phyloP scores from a whole-genome alignment of 139 green algal genomes.

The Ulvella scutata region DNA sequence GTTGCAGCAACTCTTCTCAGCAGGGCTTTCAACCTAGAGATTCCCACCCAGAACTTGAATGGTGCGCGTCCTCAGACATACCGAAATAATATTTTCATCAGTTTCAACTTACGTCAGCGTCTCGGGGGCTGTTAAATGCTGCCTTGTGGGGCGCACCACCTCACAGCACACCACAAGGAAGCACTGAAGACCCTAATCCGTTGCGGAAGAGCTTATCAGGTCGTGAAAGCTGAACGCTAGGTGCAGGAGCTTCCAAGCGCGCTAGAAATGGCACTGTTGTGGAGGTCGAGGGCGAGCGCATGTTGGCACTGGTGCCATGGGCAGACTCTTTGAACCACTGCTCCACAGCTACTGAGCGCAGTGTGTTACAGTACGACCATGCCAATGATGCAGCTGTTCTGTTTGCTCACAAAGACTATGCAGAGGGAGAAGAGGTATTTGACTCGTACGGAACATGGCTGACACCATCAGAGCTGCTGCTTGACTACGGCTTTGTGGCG shows the following conservation, averaged over 20 bases:
- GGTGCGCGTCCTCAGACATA: background rate
- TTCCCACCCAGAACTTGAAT: constrained; percentile 7
- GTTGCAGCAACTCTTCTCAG: constrained; percentile 31
- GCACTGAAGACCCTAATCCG: background rate
- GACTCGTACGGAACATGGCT: constrained; percentile 27
- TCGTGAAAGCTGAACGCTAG: background rate
- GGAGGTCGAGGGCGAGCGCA: background rate
- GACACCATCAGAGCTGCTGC: constrained; percentile 21
- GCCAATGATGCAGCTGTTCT: constrained; percentile 4
- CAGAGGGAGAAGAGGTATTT: constrained; percentile 21
- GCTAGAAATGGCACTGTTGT: background rate
- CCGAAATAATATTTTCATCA: background rate
- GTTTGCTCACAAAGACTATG: constrained; percentile 13
- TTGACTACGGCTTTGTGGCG: constrained; percentile 39
- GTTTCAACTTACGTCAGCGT: too few species aligned
- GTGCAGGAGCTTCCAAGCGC: background rate
- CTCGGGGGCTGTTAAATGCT: too few species aligned
- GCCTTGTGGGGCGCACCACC: too few species aligned
- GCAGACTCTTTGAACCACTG: constrained; percentile 38
- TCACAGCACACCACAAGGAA: too few species aligned
- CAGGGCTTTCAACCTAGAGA: constrained; percentile 25
- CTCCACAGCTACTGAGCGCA: constrained; percentile 11
- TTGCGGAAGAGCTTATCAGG: constrained; percentile 7
- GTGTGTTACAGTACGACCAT: background rate
- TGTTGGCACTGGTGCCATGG: constrained; percentile 42